Conservation (phyloP, 1,284 basidiomycete species). For the Gomphus bonarii region DNA sequence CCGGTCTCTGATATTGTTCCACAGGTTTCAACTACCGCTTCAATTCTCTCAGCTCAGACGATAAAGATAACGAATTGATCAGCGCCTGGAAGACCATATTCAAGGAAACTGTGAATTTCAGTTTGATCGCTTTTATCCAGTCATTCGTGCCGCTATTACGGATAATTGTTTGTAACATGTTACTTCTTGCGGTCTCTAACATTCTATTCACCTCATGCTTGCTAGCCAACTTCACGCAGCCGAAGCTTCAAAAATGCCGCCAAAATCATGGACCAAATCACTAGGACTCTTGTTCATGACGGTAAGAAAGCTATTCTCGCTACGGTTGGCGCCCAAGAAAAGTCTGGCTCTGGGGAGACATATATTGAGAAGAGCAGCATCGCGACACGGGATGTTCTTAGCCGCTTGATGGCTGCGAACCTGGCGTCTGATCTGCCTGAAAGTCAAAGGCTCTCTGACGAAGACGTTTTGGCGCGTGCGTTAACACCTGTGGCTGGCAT, state of each 20-base stretch:
- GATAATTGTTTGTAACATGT: conserved; percentile 16
- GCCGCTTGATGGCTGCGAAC: conserved; percentile 52
- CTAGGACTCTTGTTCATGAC: conserved; percentile 28
- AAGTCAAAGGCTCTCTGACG: conserved; percentile 53
- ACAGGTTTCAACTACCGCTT: conserved; percentile 55
- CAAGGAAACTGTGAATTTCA: conserved; percentile 4
- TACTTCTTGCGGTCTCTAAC: not conserved
- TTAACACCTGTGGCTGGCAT: conserved; percentile 18
- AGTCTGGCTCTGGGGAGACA: conserved; percentile 23
- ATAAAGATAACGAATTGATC: conserved; percentile 28
- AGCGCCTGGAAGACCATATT: conserved; percentile 27
- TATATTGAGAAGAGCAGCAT: conserved; percentile 13
- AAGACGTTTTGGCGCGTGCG: conserved; percentile 66
- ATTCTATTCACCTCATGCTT: not conserved
- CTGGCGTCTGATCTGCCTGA: conserved; percentile 47
- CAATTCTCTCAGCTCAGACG: conserved; percentile 31
- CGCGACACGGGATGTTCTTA: conserved; percentile 33
- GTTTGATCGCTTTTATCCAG: conserved; percentile 9
- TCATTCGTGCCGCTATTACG: conserved; percentile 14
- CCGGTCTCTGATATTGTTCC: not conserved
- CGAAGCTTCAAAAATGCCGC: conserved; percentile 17
- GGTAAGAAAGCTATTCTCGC: conserved; percentile 27
- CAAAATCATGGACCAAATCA: conserved; percentile 25
- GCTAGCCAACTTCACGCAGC: conserved; percentile 22
- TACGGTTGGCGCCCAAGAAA: conserved; percentile 12